Evolutionary conservation across 2,329 filamentous ascomycete genomes (phyloP).

Genomic region (Penicillium sp.): DNA sequence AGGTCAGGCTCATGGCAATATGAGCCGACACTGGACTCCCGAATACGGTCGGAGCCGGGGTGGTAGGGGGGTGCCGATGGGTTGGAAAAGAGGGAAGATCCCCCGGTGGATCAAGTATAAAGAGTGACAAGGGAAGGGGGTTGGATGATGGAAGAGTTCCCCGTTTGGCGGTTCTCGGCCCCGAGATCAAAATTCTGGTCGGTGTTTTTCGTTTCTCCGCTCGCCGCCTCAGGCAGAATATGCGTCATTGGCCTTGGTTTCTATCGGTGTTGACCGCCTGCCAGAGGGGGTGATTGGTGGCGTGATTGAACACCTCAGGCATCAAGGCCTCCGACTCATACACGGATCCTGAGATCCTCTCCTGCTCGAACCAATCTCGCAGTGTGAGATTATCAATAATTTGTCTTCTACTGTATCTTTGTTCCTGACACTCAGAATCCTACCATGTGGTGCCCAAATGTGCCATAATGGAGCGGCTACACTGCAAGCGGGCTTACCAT

Average conservation of each 20-base stretch:
- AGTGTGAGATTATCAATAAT: neutral
- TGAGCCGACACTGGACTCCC: constrained; percentile 31
- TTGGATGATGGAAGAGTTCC: neutral
- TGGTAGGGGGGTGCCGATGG: constrained; percentile 27
- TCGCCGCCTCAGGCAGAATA: constrained; percentile 29
- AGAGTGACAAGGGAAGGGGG: constrained; percentile 21
- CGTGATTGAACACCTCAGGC: neutral
- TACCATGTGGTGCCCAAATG: neutral
- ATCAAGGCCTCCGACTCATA: too few species aligned
- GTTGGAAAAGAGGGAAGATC: constrained; percentile 12
- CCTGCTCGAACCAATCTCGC: neutral
- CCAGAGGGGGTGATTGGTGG: neutral
- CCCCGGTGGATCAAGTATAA: constrained; percentile 19
- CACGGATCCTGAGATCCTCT: too few species aligned
- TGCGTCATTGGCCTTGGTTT: constrained; percentile 10
- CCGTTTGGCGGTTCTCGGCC: constrained; percentile 11
- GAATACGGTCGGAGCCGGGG: constrained; percentile 34
- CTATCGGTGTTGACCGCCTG: neutral
- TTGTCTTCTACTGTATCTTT: neutral
- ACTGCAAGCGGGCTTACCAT: neutral
- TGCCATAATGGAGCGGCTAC: neutral
- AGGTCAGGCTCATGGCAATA: constrained; percentile 60
- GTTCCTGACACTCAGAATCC: too few species aligned
- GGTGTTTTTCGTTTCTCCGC: constrained; percentile 36
- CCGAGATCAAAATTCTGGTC: constrained; percentile 36